These are phyloP conservation scores for Colletotrichum cereale DNA, from an alignment of 2,329 filamentous ascomycete genomes.

Conservation along the genomic window DNA sequence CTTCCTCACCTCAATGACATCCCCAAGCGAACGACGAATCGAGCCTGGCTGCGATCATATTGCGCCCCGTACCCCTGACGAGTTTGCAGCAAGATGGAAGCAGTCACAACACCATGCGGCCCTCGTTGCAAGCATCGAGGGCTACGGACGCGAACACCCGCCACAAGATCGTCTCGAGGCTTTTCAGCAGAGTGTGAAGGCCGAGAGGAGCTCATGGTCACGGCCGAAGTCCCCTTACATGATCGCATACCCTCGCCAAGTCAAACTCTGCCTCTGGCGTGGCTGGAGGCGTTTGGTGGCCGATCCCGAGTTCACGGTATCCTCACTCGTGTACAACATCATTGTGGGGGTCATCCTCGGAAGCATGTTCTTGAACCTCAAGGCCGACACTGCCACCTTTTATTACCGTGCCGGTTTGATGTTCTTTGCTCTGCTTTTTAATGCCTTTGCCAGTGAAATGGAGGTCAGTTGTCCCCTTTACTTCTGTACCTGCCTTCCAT, in stretches of 20 bases:
- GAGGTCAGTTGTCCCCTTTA: conserved; percentile 38
- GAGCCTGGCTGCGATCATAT: conserved; percentile 65
- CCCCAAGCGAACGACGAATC: conserved; percentile 73
- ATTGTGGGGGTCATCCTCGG: conserved; percentile 67
- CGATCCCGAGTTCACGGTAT: conserved; percentile 75
- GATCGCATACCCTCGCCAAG: conserved; percentile 72
- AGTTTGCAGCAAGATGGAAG: conserved; percentile 53
- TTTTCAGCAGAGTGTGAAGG: conserved; percentile 35
- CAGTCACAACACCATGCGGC: conserved; percentile 14
- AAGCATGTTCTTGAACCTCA: conserved; percentile 74
- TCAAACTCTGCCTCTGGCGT: conserved; percentile 68
- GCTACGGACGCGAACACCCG: conserved; percentile 24
- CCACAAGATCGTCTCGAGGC: conserved; percentile 32
- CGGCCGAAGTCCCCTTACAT: conserved; percentile 73
- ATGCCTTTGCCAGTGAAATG: conserved; percentile 46
- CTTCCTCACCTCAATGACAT: conserved; percentile 78
- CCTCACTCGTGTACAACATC: conserved; percentile 63
- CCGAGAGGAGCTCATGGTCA: conserved; percentile 62
- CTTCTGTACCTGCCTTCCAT: too few species aligned
- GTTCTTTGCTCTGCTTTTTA: conserved; percentile 51
- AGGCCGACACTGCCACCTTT: conserved; percentile 66
- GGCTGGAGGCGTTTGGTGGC: conserved; percentile 76
- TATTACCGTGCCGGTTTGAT: conserved; percentile 53
- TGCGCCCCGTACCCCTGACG: conserved; percentile 68
- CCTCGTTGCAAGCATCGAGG: conserved; percentile 17